Percentiles rank a stretch among this genome's conserved stretches.
phyloP scores from a whole-genome alignment of 495 filamentous ascomycete genomes.

The Aspergillus olivimuriae region DNA sequence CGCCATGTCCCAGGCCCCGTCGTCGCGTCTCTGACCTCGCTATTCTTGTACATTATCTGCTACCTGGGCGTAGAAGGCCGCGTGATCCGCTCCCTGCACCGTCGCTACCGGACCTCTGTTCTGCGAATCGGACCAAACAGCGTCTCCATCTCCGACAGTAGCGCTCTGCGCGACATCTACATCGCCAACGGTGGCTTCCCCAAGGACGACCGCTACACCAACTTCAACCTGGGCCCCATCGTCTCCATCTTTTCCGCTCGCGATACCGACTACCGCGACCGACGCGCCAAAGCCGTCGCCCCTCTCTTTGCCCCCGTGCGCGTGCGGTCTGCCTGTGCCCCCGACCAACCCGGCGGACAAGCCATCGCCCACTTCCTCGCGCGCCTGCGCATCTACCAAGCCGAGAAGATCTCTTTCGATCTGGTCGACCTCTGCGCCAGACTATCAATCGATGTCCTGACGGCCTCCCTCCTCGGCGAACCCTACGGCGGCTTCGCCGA shows the following conservation, averaged over 20 bases:
- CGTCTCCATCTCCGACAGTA: constrained; percentile 3
- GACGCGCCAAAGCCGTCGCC: constrained; percentile 1
- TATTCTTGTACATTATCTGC: background rate
- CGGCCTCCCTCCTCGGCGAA: background rate
- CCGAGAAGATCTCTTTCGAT: background rate
- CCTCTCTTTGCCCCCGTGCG: background rate
- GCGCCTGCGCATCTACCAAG: background rate
- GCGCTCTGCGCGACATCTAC: background rate
- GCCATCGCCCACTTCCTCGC: background rate
- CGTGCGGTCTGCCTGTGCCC: background rate
- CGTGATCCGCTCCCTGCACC: background rate
- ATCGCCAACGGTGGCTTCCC: constrained; percentile 1
- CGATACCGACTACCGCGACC: constrained; percentile 1
- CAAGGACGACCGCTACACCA: constrained; percentile 3
- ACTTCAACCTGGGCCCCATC: background rate
- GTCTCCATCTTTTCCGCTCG: constrained; percentile 1
- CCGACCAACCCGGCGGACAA: background rate
- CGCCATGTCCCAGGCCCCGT: background rate
- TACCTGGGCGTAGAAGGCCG: background rate
- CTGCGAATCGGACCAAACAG: constrained; percentile 3
- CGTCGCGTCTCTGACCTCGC: background rate
- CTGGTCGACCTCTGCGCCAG: background rate
- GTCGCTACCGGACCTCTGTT: background rate
- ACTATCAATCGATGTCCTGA: constrained; percentile 5
- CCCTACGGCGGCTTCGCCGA: background rate